phyloP scores from a whole-genome alignment of 306 rosid species.

The Vachellia pachyceras region DNA sequence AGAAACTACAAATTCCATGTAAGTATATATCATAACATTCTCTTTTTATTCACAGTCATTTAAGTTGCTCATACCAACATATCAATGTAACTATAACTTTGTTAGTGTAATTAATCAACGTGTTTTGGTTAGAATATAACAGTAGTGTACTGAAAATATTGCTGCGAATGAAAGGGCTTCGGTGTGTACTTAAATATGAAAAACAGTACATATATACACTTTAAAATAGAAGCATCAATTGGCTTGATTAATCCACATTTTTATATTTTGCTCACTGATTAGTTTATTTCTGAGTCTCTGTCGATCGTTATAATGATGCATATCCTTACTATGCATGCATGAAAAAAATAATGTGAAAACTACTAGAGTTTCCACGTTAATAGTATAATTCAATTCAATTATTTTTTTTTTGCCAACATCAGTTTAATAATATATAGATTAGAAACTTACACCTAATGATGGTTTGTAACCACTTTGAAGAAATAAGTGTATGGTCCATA shows the following conservation, averaged over 20 bases:
- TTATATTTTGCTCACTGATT: background rate
- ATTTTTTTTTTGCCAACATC: too few relatives aligned
- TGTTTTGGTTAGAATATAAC: background rate
- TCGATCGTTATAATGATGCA: too few relatives aligned
- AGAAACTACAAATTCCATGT: conserved; percentile 85
- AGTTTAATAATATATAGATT: too few relatives aligned
- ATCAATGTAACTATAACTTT: background rate
- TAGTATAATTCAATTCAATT: too few relatives aligned
- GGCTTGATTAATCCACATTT: background rate
- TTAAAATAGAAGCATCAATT: too few relatives aligned
- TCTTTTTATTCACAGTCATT: background rate
- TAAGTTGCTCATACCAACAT: background rate
- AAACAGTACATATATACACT: too few relatives aligned
- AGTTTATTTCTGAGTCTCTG: too few relatives aligned
- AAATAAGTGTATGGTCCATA: too few relatives aligned
- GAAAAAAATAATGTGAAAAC: background rate
- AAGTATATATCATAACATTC: conserved; percentile 38
- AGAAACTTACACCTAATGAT: too few relatives aligned
- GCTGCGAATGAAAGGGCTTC: background rate
- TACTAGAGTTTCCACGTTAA: background rate
- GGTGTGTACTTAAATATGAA: background rate
- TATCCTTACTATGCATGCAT: background rate
- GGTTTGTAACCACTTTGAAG: too few relatives aligned
- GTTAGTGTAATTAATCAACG: background rate
- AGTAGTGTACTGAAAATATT: background rate